Evolutionary conservation across 176 grass and related monocot species (phyloP).

Genomic region (Rhynchospora pubera): DNA sequence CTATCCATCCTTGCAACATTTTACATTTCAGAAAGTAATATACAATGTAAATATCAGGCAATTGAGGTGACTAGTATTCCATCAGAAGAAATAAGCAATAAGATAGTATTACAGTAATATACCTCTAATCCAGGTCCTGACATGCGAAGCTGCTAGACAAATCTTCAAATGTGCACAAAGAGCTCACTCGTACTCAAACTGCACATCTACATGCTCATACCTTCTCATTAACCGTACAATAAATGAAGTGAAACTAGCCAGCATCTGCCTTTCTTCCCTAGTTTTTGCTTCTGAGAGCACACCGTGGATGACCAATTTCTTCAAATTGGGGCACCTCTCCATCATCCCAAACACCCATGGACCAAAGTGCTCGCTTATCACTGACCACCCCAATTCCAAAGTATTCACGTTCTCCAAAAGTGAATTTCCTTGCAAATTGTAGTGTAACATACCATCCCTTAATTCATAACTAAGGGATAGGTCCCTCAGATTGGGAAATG

Average conservation of each 20-base stretch:
- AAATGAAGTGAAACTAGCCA: conserved; percentile 78
- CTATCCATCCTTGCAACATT: background rate
- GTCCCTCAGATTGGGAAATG: conserved; percentile 82
- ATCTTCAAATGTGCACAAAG: background rate
- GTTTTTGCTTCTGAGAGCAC: conserved; percentile 91
- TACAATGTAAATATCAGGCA: background rate
- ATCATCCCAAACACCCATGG: conserved; percentile 98
- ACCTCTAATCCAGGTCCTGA: background rate
- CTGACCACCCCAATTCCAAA: conserved; percentile 90
- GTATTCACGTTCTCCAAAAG: conserved; percentile 66
- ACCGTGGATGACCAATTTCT: conserved; percentile 93
- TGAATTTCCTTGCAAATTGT: conserved; percentile 62
- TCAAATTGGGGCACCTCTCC: conserved; percentile 89
- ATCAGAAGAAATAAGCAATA: background rate
- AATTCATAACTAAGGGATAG: conserved; percentile 91
- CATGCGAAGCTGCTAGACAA: background rate
- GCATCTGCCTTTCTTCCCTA: conserved; percentile 65
- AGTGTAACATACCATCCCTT: conserved; percentile 72
- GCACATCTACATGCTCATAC: conserved; percentile 79
- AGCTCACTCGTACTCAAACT: conserved; percentile 88
- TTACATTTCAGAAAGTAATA: background rate
- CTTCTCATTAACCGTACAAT: conserved; percentile 74
- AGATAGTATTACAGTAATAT: background rate
- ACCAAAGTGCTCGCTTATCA: conserved; percentile 92
- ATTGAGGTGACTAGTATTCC: background rate